Base-by-base conservation (phyloP, 192 early-diverging fungal species). In the Oehlia diaphana region DNA sequence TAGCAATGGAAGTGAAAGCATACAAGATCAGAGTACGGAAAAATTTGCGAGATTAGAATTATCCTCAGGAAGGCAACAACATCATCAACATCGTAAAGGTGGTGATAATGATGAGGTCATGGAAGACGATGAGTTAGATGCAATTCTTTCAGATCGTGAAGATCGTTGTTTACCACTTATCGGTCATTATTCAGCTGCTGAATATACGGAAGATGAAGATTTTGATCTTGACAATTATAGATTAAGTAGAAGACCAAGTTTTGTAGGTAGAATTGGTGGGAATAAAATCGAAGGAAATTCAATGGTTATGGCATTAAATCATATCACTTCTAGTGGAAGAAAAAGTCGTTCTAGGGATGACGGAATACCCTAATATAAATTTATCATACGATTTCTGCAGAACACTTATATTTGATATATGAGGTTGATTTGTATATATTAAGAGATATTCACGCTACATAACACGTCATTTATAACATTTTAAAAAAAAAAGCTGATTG, bases 161-260 rank as follows among this genome's bases (percentile, higher is more conserved):
- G 77, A 79, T 62, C 28, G 67, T 31, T 31, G 31, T 10, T 50
- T 79, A 21, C 77, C 77, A 2, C 31, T 70, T 7, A 69, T 69
- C 10, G 77, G 77, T 71, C 77, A 79, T 70, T 79, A 70, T 70
- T 79, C 77, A 39, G 77, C 77, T 39, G 67, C 77, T 31, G 77
- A 79, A 42, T 79, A 13, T 35, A 79, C 77, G 4, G 77, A 79
- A 16, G 77, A 79, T 44, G 77, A 79, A 58, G 77, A 79, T 71
- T 79, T 19, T 70, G 28, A 26, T 37, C 19, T 70, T 65, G 76
- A 79, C 7, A 28, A 9, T 31, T 31, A 31, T 65, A 50, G 10
- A 26, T 37, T 75, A 28, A 66, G 76, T 26, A 37, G 65, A 21
- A 19, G 64, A 68, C 65, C 19, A 7, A 78, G 42, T 31, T 39